Conservation (phyloP, 768 basidiomycete genomes). For the Scleroderma bovista region DNA sequence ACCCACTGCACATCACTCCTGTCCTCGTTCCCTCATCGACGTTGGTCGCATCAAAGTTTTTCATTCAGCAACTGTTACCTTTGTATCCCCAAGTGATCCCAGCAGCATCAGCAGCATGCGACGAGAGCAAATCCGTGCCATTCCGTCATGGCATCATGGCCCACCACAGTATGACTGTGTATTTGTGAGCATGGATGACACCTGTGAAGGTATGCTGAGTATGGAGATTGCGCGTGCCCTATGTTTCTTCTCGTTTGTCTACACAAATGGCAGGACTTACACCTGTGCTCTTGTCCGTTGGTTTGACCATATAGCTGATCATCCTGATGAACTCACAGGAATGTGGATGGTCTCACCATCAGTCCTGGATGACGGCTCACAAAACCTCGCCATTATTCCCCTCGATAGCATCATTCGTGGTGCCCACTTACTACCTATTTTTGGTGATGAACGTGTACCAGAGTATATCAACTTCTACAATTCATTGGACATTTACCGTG, state of each 20-base stretch:
- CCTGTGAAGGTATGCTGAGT: conserved; percentile 1
- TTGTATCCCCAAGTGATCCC: conserved; percentile 5
- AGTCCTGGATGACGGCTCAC: not conserved
- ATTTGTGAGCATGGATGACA: conserved; percentile 2
- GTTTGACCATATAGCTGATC: not conserved
- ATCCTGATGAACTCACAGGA: conserved; percentile 3
- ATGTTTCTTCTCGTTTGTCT: conserved; percentile 4
- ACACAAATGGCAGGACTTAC: not conserved
- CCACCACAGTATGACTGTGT: conserved; percentile 4
- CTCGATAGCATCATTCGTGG: not conserved
- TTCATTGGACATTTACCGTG: not conserved
- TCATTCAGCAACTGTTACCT: too few species aligned
- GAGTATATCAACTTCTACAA: not conserved
- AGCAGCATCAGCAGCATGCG: conserved; percentile 5
- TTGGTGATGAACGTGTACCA: not conserved
- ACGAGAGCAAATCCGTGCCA: conserved; percentile 1
- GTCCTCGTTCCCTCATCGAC: too few species aligned
- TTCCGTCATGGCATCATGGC: not conserved
- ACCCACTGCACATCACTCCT: too few species aligned
- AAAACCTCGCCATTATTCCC: conserved; percentile 1
- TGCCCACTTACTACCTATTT: conserved; percentile 3
- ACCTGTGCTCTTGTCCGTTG: conserved; percentile 3
- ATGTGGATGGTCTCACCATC: conserved; percentile 7
- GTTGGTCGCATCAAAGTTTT: too few species aligned
- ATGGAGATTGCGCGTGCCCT: not conserved